Percentiles rank a stretch among this genome's conserved stretches.
Evolutionary conservation across 495 filamentous ascomycete genomes (phyloP).

Genomic region (Symbiotaphrina buchneri): DNA sequence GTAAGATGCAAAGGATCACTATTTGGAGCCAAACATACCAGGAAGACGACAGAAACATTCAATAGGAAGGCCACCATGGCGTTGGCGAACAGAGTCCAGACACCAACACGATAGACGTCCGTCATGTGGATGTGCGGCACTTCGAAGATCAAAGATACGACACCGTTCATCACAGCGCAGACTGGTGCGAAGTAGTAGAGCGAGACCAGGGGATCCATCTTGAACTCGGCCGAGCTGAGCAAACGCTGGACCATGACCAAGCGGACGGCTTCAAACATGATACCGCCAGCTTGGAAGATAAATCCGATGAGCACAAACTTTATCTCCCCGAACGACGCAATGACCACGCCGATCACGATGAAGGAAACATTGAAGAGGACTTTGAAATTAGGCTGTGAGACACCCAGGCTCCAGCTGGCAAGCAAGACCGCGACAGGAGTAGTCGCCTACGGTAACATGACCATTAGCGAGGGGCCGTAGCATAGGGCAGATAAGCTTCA

Average conservation of each 20-base stretch:
- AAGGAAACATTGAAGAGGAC: slow-evolving; percentile 66
- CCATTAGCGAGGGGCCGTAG: slow-evolving; percentile 8
- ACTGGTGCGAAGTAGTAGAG: slow-evolving; percentile 92
- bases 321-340: slow-evolving; percentile 85
- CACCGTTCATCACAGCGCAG: slow-evolving; percentile 74
- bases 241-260: slow-evolving; percentile 82
- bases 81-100: slow-evolving; percentile 56
- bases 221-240: slow-evolving; percentile 74
- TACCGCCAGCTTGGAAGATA: slow-evolving; percentile 64
- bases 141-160: slow-evolving; percentile 61
- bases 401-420: slow-evolving; percentile 61
- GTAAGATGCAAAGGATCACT: not conserved
- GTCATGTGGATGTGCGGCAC: slow-evolving; percentile 42
- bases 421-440: slow-evolving; percentile 78
- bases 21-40: slow-evolving; percentile 35
- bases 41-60: slow-evolving; percentile 84
- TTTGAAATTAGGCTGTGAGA: slow-evolving; percentile 54
- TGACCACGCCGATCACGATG: slow-evolving; percentile 75
- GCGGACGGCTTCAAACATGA: slow-evolving; percentile 76
- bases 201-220: slow-evolving; percentile 93
- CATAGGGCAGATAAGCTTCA: slow-evolving; percentile 12
- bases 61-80: slow-evolving; percentile 67
- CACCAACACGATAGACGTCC: slow-evolving; percentile 54
- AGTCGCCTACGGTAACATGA: slow-evolving; percentile 35
- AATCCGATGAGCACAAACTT: slow-evolving; percentile 74